Evolutionary conservation across 225 moss, liverwort and hornwort species (phyloP), one percentile per base, ranked within the genome.

Genomic region (Rhytidiadelphus loreus): DNA sequence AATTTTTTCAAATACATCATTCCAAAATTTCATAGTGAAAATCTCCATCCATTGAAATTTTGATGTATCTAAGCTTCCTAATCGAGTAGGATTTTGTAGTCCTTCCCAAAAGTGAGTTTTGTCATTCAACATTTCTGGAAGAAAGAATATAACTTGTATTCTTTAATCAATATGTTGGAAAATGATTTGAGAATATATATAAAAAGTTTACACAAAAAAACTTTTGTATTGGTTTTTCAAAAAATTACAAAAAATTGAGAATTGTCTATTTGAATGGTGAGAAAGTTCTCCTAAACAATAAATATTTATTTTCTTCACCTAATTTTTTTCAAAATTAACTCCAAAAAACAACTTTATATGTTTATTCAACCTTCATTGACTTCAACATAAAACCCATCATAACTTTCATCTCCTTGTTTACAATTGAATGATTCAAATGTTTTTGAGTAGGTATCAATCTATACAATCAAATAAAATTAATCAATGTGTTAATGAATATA

Each of bases 21-120:
- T 1, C 1, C 0, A 11, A 46, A 73, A 10, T 10, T 28, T 73
- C 2, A 29, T 0, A 17, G 0, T 46, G 11, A 74, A 18, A 75
- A 75, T 50, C 12, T 20, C 21, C 6, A 50, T 21, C 12, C 12
- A 21, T 75, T 32, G 4, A 44, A 30, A 48, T 12, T 7, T 50
- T 4, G 2, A 74, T 20, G 20, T 20, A 12, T 4, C 18, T 46
- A 73, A 30, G 28, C 29, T 72, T 11, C 7, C 4, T 0, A 18
- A 46, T n/a, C n/a, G n/a, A 12, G 8, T 18, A 74, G 7, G 0
- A 0, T 20, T 48, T 74, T 73, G 7, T 29, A 48, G 12, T 20
- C 12, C 2, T 48, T 74, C 7, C 30, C 0, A 32, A 32, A 30
- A 4, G 7, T 28, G 17, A 48, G 4, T 11, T 46, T 3, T 48